phyloP scores from a whole-genome alignment of 148 eudicot species.

The Vaccinium macrocarpon region DNA sequence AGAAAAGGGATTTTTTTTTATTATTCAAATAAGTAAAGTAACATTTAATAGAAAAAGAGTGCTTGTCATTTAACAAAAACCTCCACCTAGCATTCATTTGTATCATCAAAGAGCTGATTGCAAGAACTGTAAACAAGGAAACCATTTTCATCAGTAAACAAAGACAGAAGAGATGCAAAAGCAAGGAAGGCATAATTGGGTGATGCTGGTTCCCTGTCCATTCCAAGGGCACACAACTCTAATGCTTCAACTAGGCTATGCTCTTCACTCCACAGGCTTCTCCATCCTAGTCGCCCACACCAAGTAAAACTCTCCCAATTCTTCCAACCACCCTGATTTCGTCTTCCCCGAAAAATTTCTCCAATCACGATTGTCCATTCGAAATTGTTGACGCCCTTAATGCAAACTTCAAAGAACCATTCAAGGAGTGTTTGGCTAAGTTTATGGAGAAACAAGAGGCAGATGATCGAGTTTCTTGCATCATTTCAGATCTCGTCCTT shows the following conservation, averaged over 20 bases:
- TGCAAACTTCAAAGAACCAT: neutral
- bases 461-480: neutral
- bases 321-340: neutral
- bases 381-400: neutral
- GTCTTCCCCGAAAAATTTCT: neutral
- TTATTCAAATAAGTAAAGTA: neutral
- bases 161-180: neutral
- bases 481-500: neutral
- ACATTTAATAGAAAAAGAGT: neutral
- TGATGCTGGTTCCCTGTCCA: neutral
- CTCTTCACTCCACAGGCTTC: neutral
- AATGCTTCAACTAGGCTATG: neutral
- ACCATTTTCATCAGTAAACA: neutral
- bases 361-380: neutral
- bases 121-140: neutral
- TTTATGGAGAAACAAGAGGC: neutral
- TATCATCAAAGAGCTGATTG: neutral
- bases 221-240: neutral
- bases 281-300: neutral
- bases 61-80: too few relatives aligned
- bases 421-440: slow-evolving; percentile 1
- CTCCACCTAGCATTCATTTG: too few relatives aligned
- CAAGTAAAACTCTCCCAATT: neutral
- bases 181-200: neutral
- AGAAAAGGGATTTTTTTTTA: too few relatives aligned